Evolutionary conservation across 2,329 filamentous ascomycete genomes (phyloP).

Genomic region (Fusarium secorum): DNA sequence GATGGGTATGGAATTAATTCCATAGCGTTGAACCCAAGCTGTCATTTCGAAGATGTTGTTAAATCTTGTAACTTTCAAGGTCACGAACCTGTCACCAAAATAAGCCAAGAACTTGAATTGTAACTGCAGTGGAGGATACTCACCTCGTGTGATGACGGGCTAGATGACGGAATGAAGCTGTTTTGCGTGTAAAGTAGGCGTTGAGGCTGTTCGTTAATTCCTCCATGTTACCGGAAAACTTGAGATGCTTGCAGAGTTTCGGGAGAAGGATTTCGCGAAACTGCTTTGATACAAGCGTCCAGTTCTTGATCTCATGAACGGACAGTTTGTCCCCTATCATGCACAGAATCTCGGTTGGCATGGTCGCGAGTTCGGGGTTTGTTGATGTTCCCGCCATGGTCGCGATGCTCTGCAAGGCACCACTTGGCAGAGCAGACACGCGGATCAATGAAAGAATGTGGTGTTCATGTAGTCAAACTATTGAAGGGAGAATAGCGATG

Average conservation of each 20-base stretch:
- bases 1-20: not conserved
- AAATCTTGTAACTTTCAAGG: not conserved
- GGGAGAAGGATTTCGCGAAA: not conserved
- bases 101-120: not conserved
- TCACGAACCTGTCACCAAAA: not conserved
- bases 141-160: not conserved
- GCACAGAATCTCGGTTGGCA: not conserved
- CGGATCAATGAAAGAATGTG: too few species aligned
- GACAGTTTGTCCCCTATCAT: not conserved
- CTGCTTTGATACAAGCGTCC: not conserved
- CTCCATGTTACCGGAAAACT: not conserved
- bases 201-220: not conserved
- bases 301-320: not conserved
- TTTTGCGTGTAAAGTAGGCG: not conserved
- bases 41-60: accelerated
- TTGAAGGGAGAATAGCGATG: too few species aligned
- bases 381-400: too few species aligned
- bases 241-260: not conserved
- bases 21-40: not conserved
- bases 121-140: accelerated
- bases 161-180: accelerated
- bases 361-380: not conserved
- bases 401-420: too few species aligned
- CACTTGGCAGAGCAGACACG: too few species aligned
- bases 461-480: too few species aligned